These are phyloP conservation scores for Baeospora myosura DNA, from an alignment of 1,284 basidiomycete species.

Conservation along the genomic window DNA sequence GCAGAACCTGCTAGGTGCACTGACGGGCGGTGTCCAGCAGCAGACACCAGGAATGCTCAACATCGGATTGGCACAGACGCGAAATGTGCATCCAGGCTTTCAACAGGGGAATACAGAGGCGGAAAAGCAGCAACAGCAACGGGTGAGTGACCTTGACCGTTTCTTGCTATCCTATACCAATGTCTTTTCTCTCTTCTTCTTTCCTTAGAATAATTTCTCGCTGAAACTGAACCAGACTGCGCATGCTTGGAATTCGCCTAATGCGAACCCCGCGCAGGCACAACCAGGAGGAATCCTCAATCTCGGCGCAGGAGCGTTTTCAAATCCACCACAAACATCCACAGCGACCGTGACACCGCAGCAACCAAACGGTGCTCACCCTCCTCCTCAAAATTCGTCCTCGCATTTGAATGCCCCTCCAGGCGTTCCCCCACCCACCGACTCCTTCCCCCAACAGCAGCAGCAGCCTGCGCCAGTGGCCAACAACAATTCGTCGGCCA, in stretches of 20 bases:
- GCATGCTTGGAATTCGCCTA: conserved; percentile 56
- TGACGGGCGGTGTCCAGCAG: conserved; percentile 35
- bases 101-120: conserved; percentile 48
- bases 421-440: conserved; percentile 43
- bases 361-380: conserved; percentile 10
- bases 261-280: conserved; percentile 34
- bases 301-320: conserved; percentile 25
- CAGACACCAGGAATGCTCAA: conserved; percentile 63
- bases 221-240: conserved; percentile 57
- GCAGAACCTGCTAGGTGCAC: conserved; percentile 44
- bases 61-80: conserved; percentile 41
- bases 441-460: conserved; percentile 24
- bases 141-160: conserved; percentile 41
- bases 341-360: no score
- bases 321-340: conserved; percentile 22
- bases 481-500: conserved; percentile 22
- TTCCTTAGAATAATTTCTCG: conserved; percentile 45
- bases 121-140: conserved; percentile 62
- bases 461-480: conserved; percentile 20
- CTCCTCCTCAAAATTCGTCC: conserved; percentile 9
- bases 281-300: conserved; percentile 21
- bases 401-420: conserved; percentile 30
- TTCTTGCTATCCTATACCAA: conserved; percentile 10
- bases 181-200: conserved; percentile 16
- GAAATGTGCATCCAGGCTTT: conserved; percentile 54